Conservation (phyloP, 306 rosid species). For the Luffa aegyptiaca region DNA sequence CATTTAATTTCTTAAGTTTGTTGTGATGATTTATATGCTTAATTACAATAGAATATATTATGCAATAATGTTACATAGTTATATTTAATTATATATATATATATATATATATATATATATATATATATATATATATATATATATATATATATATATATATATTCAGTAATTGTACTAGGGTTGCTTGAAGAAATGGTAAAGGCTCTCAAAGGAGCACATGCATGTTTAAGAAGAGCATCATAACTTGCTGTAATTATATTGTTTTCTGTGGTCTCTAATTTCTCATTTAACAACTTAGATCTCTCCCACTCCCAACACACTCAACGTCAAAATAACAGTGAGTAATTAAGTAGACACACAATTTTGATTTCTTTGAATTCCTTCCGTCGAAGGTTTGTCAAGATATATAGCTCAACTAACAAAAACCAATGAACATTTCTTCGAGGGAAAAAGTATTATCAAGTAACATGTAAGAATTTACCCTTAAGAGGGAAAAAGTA, state of each 20-base stretch:
- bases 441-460: no score
- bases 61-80: not conserved
- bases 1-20: not conserved
- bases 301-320: not conserved
- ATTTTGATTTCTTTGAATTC: no score
- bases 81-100: not conserved
- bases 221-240: not conserved
- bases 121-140: not conserved
- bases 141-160: no score
- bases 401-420: no score
- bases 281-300: not conserved
- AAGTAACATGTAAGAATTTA: no score
- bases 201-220: conserved; percentile 3
- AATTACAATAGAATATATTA: not conserved
- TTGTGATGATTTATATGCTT: not conserved
- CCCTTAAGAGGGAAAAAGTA: no score
- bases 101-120: not conserved
- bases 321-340: not conserved
- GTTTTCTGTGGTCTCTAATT: not conserved
- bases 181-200: conserved; percentile 1
- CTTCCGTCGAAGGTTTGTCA: no score
- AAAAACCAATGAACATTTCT: no score
- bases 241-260: not conserved
- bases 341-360: no score
- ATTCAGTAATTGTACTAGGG: not conserved